Evolutionary conservation across 2,329 filamentous ascomycete species (phyloP), one percentile per base, ranked within the genome.

Genomic region (Calonectria hawksworthii): DNA sequence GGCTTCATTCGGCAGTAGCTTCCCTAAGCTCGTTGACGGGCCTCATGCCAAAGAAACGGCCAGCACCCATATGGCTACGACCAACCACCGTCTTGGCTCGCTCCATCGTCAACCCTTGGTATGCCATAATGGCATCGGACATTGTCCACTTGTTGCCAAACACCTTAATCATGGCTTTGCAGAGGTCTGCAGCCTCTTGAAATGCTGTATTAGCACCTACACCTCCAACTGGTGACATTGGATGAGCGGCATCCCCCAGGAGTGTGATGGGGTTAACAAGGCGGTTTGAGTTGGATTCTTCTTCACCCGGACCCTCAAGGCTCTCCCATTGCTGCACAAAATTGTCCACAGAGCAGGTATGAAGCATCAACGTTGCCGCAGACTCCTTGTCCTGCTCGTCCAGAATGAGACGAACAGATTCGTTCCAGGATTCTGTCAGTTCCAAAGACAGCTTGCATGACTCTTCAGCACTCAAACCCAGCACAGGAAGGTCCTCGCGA

Each of bases 181-280:
- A 59, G 34, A 59, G 23, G n/a, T 61, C 66, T 16, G 51, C 52
- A 34, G 67, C 66, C 30, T 79, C 77, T 26, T 78, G 70, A 30
- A 79, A 72, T 8, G 76, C 77, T 7, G 74, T 75, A 61, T 77
- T 77, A 21, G 76, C 77, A 28, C 77, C 77, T n/a, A 78, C 74
- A 26, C 74, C 77, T 1, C 76, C 71, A 9, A 74, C 74, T 2
- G 80, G 80, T 2, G 77, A 70, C 78, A 80, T 81, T 63, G 78
- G 75, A 64, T 81, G 80, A 38, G 77, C 76, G 1, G 78, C 77
- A 56, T 81, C 80, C 21, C 80, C 80, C 8, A 80, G 56, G 8
- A 81, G 63, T 2, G 75, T 75, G 4, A 80, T 72, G 9, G 66
- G 66, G 1, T 59, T 34, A 21, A 21, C 14, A 23, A 67, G 47